These are phyloP conservation scores for Besnoitia besnoiti DNA, from an alignment of 169 alveolate genomes.

Conservation along the genomic window DNA sequence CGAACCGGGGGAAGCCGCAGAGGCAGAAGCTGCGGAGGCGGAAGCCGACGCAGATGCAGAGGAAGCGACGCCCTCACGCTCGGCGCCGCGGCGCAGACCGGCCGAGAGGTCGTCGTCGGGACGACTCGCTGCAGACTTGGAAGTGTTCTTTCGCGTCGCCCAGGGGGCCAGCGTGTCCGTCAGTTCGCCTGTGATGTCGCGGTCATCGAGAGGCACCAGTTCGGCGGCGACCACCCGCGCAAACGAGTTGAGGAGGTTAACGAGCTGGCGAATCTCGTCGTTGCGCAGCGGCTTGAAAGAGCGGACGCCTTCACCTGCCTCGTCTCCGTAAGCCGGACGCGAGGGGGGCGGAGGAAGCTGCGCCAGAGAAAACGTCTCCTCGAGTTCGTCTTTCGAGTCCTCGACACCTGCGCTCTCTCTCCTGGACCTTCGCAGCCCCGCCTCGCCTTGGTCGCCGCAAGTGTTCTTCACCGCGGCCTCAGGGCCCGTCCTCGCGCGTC, in stretches of 20 bases:
- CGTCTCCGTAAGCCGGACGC: neutral
- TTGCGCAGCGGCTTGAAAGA: slow-evolving; percentile 16
- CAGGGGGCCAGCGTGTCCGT: neutral
- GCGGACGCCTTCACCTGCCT: neutral
- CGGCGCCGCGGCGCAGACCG: too few species aligned
- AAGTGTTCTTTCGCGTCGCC: neutral
- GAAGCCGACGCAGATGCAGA: neutral
- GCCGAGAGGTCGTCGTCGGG: too few species aligned
- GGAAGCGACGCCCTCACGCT: too few species aligned
- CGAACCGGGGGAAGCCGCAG: neutral
- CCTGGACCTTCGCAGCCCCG: neutral
- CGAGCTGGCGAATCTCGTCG: slow-evolving; percentile 8
- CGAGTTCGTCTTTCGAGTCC: too few species aligned
- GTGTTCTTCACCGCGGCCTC: neutral
- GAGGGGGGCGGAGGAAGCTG: neutral
- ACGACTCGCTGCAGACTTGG: too few species aligned
- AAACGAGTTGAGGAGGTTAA: slow-evolving; percentile 17
- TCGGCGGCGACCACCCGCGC: slow-evolving; percentile 26
- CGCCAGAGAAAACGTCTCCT: neutral
- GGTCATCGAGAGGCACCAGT: slow-evolving; percentile 35
- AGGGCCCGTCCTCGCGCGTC: neutral
- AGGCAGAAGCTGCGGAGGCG: neutral
- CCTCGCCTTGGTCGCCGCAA: too few species aligned
- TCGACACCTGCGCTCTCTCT: too few species aligned
- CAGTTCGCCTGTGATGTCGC: neutral